Conservation (phyloP, 2,329 filamentous ascomycete genomes). For the Fusarium austroafricanum region DNA sequence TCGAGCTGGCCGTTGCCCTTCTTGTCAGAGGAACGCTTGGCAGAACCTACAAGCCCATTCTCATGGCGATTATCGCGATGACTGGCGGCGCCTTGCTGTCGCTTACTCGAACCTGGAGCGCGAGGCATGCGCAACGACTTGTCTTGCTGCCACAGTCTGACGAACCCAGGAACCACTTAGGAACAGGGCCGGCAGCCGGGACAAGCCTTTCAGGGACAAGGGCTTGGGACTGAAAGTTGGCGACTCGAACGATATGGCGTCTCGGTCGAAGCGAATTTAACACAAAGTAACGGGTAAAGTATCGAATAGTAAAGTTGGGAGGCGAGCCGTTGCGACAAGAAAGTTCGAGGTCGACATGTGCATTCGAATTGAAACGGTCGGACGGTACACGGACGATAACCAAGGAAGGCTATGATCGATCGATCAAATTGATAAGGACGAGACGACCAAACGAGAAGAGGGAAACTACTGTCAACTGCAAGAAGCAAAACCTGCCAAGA, state of each 20-base stretch:
- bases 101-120: constrained; percentile 68
- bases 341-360: constrained; percentile 44
- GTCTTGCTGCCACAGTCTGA: constrained; percentile 51
- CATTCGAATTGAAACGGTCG: constrained; percentile 35
- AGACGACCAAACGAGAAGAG: constrained; percentile 11
- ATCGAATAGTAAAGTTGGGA: constrained; percentile 20
- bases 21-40: constrained; percentile 53
- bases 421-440: constrained; percentile 26
- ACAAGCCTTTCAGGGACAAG: constrained; percentile 45
- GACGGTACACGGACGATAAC: constrained; percentile 10
- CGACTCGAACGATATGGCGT: constrained; percentile 26
- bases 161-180: constrained; percentile 51
- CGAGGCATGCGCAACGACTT: constrained; percentile 68
- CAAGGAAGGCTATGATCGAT: constrained; percentile 20
- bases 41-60: constrained; percentile 80
- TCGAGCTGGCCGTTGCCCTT: constrained; percentile 62
- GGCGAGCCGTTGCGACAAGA: constrained; percentile 40
- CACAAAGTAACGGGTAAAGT: constrained; percentile 18
- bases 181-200: constrained; percentile 54
- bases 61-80: constrained; percentile 83
- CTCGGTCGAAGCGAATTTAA: constrained; percentile 25
- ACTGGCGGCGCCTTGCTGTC: constrained; percentile 70
- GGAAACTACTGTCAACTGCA: constrained; percentile 34
- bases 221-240: constrained; percentile 27
- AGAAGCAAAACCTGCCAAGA: constrained; percentile 31